Percentiles rank a stretch among this genome's conserved stretches.
These are phyloP conservation scores for Moniliophthora roreri DNA, from an alignment of 1,284 basidiomycete species.

Conservation along the genomic window DNA sequence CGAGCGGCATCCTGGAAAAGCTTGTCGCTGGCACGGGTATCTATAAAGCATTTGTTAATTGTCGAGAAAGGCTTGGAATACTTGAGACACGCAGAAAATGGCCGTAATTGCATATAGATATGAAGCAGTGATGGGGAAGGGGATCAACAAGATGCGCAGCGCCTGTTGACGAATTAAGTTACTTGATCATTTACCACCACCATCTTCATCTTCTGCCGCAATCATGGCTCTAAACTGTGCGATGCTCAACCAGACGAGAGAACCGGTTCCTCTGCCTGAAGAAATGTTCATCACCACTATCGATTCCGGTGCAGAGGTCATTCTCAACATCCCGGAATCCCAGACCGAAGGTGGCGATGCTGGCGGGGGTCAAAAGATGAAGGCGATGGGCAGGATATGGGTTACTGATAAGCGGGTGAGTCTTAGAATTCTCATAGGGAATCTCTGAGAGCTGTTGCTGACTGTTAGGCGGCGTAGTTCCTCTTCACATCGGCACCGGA, in stretches of 20 bases:
- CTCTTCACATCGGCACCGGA: slow-evolving; percentile 53
- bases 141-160: neutral
- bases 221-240: slow-evolving; percentile 79
- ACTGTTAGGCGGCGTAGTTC: slow-evolving; percentile 43
- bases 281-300: slow-evolving; percentile 60
- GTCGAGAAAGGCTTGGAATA: neutral
- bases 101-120: slow-evolving; percentile 5
- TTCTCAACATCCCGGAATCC: slow-evolving; percentile 52
- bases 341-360: slow-evolving; percentile 41
- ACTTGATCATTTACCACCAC: neutral
- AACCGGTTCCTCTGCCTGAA: slow-evolving; percentile 62
- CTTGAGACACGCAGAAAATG: neutral
- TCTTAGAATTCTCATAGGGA: neutral
- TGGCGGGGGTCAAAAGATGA: slow-evolving; percentile 55
- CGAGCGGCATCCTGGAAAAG: slow-evolving; percentile 68
- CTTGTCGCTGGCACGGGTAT: slow-evolving; percentile 52
- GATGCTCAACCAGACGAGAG: slow-evolving; percentile 57
- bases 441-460: neutral
- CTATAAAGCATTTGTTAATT: neutral
- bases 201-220: slow-evolving; percentile 5
- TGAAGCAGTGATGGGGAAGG: neutral
- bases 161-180: neutral
- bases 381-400: slow-evolving; percentile 55
- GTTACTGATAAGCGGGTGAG: slow-evolving; percentile 75
- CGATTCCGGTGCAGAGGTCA: slow-evolving; percentile 57